Evolutionary conservation across 495 filamentous ascomycete species (phyloP).

Genomic region (Xylaria grammica): DNA sequence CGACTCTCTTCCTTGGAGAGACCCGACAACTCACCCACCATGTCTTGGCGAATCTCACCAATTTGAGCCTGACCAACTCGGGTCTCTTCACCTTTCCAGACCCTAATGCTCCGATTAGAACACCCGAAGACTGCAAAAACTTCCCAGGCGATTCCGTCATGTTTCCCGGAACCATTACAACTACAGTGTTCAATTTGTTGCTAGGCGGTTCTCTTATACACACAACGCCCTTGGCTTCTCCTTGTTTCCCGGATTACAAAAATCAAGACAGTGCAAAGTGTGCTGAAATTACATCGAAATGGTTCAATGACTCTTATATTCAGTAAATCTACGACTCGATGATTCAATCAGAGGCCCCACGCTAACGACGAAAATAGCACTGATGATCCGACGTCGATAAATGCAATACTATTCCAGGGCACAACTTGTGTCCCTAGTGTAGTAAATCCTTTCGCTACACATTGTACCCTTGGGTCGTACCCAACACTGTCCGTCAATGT

Average conservation of each 20-base stretch:
- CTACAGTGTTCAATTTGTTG: conserved; percentile 51
- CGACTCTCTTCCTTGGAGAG: conserved; percentile 47
- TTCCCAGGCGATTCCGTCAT: conserved; percentile 46
- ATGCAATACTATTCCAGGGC: conserved; percentile 56
- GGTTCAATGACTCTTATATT: conserved; percentile 40
- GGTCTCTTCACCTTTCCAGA: conserved; percentile 37
- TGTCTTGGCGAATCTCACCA: conserved; percentile 43
- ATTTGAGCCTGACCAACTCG: conserved; percentile 36
- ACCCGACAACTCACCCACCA: conserved; percentile 49
- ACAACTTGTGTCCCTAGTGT: conserved; percentile 51
- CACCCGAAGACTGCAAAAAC: conserved; percentile 43
- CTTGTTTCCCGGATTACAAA: conserved; percentile 58
- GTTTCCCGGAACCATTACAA: conserved; percentile 55
- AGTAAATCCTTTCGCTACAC: conserved; percentile 49
- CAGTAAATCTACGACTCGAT: conserved; percentile 25
- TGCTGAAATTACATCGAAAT: conserved; percentile 37
- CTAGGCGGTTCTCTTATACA: conserved; percentile 60
- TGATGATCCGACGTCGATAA: conserved; percentile 52
- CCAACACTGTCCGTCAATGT: conserved; percentile 64
- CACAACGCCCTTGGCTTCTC: conserved; percentile 59
- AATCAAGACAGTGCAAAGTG: conserved; percentile 54
- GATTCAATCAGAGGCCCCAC: background rate
- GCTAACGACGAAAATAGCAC: conserved; percentile 34
- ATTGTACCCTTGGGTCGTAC: conserved; percentile 65
- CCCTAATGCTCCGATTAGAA: conserved; percentile 24